A percentile compares a stretch with the other conserved stretches of the same genome.
Conservation (phyloP, 2,329 filamentous ascomycete species). For the Colletotrichum gigasporum region DNA sequence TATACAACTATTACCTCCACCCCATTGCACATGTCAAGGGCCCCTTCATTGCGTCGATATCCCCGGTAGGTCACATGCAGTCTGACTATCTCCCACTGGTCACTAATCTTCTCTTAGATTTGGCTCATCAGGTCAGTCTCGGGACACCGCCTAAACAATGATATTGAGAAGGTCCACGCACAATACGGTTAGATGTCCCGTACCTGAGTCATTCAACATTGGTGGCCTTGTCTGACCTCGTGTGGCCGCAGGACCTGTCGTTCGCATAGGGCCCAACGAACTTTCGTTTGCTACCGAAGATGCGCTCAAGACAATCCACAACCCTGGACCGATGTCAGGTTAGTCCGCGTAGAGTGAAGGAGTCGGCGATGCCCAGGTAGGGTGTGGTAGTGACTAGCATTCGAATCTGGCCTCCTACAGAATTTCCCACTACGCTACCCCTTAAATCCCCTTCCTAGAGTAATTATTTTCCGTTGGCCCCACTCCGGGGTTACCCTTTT, state of each 20-base stretch:
- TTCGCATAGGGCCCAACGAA: conserved; percentile 14
- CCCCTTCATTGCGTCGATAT: conserved; percentile 1
- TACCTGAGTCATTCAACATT: background rate
- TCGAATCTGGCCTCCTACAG: no score
- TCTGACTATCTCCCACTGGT: no score
- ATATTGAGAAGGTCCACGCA: conserved; percentile 5
- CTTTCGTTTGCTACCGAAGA: conserved; percentile 10
- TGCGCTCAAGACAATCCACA: conserved; percentile 12
- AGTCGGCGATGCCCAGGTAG: no score
- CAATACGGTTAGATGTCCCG: conserved; percentile 1
- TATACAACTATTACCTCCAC: conserved; percentile 12
- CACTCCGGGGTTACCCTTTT: no score
- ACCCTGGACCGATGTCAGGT: no score
- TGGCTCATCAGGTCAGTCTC: conserved; percentile 10
- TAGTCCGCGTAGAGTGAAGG: no score
- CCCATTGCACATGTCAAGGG: conserved; percentile 6
- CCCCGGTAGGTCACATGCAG: background rate
- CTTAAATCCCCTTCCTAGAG: no score
- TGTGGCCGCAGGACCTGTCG: background rate
- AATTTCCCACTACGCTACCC: no score
- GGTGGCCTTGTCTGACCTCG: background rate
- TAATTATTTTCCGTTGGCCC: no score
- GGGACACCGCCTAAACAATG: conserved; percentile 11
- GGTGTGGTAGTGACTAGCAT: no score
- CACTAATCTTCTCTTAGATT: no score